Evolutionary conservation across 345 rosid genomes (phyloP).

Genomic region (Erucastrum elatum): DNA sequence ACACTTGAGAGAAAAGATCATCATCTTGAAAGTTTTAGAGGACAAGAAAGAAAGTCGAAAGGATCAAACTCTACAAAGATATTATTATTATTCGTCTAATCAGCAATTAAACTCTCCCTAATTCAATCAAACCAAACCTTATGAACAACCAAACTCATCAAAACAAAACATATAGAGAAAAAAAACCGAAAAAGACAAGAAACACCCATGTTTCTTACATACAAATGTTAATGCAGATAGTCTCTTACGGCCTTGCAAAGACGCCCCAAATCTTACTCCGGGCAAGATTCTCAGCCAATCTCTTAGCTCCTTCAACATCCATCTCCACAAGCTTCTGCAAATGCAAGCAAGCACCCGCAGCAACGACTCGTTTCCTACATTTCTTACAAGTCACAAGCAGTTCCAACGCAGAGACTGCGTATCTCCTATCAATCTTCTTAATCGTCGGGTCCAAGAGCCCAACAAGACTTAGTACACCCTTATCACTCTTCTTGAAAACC

Average conservation of each 20-base stretch:
- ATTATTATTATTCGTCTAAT: conserved; percentile 32
- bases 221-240: conserved; percentile 26
- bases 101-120: conserved; percentile 41
- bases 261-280: conserved; percentile 87
- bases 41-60: not conserved
- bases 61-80: conserved; percentile 37
- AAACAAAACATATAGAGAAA: conserved; percentile 11
- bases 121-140: conserved; percentile 41
- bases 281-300: conserved; percentile 61
- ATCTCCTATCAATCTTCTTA: conserved; percentile 60
- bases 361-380: conserved; percentile 77
- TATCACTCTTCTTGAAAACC: conserved; percentile 56
- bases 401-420: conserved; percentile 57
- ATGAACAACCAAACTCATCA: conserved; percentile 47
- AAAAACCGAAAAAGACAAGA: not conserved
- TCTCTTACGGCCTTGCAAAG: conserved; percentile 53
- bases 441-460: conserved; percentile 64
- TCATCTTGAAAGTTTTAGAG: conserved; percentile 2
- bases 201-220: conserved; percentile 45
- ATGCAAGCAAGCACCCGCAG: conserved; percentile 67
- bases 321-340: conserved; percentile 74
- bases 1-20: conserved; percentile 27
- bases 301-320: conserved; percentile 85
- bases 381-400: conserved; percentile 64
- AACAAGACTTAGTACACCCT: conserved; percentile 60